Base-by-base conservation (phyloP, 2,329 filamentous ascomycete species). In the Aspergillaceae sp. region DNA sequence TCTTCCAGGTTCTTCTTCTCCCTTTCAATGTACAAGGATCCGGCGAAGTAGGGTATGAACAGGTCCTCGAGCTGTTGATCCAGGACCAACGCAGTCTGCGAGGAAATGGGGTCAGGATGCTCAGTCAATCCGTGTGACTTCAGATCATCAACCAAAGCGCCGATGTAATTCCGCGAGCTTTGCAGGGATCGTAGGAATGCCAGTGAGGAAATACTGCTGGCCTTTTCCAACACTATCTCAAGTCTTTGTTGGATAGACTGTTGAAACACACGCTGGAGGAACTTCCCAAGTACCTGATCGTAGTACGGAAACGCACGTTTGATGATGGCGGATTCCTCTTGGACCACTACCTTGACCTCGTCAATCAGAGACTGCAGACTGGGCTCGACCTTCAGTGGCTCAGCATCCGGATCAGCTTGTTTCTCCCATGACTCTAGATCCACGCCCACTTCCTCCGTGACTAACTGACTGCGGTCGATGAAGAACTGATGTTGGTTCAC, bases 401-500 rank as follows among this genome's bases (percentile, higher is more conserved):
- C 90, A 0, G 87, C 82, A 68, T 98, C 92, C 0, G 94, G 94
- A 61, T 98, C 92, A 41, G 94, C 91, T 44, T 98, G 75, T 55
- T 84, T 83, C 47, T 97, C 91, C 90, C 91, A 96, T 2, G 82
- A 84, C 51, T 88, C 70, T n/a, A 64, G 59, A 51, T 75, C 71
- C 29, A 70, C 70, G 27, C 65, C 65, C 36, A 94, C 80, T 63
- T 95, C 90, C 58, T 95, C 90, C 0, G 84, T 86, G 42, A 95
- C 84, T 47, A 98, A 74, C 65, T 97, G 91, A 55, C 89, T 92
- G 28, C 90, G 79, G 63, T 97, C 92, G 61, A 98, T 96, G 70
- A 98, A 98, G 76, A 98, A 98, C 61, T 95, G 89, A 69, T 98
- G 94, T 66, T 98, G 92, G 63, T 98, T 98, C 61, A 98, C 91